A percentile compares a stretch with the other conserved stretches of the same genome.
These are phyloP conservation scores for Dioszegia aurantiaca DNA, from an alignment of 768 basidiomycete genomes.

Conservation along the genomic window DNA sequence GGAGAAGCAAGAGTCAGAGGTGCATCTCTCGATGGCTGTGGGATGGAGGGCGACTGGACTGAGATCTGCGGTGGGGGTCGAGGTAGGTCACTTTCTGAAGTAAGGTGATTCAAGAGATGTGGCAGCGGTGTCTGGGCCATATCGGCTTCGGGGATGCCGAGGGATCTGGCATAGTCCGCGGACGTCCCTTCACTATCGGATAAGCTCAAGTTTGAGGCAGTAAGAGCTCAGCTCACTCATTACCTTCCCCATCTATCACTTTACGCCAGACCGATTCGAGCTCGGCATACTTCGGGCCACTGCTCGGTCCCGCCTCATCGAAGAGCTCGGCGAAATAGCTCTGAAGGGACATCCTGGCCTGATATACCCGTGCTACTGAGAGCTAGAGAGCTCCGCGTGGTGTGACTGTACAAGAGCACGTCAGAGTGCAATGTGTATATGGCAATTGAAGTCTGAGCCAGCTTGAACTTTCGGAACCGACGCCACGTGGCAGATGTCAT, in stretches of 20 bases:
- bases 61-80: background rate
- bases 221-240: background rate
- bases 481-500: too few species aligned
- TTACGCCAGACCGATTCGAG: constrained; percentile 8
- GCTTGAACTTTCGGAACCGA: too few species aligned
- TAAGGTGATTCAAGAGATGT: constrained; percentile 3
- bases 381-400: too few species aligned
- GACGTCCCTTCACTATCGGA: background rate
- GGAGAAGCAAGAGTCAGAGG: background rate
- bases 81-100: background rate
- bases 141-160: background rate
- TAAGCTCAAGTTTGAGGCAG: background rate
- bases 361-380: too few species aligned
- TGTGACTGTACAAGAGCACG: too few species aligned
- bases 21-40: background rate
- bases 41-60: background rate
- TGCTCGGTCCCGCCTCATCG: constrained; percentile 9
- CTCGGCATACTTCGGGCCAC: constrained; percentile 10
- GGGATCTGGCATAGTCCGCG: background rate
- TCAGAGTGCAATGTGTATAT: too few species aligned
- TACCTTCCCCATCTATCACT: background rate
- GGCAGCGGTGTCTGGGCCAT: background rate
- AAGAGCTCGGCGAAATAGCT: constrained; percentile 9
- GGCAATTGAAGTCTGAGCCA: too few species aligned
- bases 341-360: background rate